phyloP scores from a whole-genome alignment of 2,329 filamentous ascomycete species.

The Hymenoscyphus fructigenus region DNA sequence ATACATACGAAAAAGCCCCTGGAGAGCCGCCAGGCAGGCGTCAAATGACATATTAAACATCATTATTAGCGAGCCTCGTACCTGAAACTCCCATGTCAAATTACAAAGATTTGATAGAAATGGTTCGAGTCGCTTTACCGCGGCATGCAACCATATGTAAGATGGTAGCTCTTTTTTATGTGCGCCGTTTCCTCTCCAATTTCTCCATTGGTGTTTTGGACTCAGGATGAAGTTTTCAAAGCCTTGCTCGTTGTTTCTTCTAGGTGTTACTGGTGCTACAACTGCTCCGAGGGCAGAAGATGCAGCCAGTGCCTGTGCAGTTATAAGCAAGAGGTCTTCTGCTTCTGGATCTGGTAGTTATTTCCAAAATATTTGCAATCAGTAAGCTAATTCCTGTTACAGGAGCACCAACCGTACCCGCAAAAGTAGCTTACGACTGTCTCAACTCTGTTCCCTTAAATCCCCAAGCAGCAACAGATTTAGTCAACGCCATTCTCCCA shows the following conservation, averaged over 20 bases:
- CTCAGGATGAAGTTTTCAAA: not conserved
- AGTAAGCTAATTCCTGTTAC: not conserved
- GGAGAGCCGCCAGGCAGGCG: not conserved
- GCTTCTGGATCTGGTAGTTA: not conserved
- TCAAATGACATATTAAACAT: not conserved
- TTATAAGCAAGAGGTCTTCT: slow-evolving; percentile 20
- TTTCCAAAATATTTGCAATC: not conserved
- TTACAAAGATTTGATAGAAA: not conserved
- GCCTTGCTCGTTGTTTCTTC: not conserved
- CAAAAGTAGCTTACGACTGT: slow-evolving; percentile 31
- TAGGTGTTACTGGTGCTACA: not conserved
- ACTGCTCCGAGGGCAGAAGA: not conserved
- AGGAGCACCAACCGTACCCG: slow-evolving; percentile 25
- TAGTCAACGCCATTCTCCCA: slow-evolving; percentile 28
- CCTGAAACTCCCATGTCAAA: not conserved
- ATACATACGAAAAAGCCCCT: not conserved
- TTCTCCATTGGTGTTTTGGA: not conserved
- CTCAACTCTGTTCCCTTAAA: slow-evolving; percentile 30
- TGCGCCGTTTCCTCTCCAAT: not conserved
- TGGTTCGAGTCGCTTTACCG: not conserved
- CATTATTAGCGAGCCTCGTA: not conserved
- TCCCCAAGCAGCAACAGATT: slow-evolving; percentile 19
- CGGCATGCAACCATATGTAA: not conserved
- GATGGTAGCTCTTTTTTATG: not conserved
- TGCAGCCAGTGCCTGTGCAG: slow-evolving; percentile 14